Percentiles rank a stretch among this genome's conserved stretches.
Conservation (phyloP, 345 rosid species). For the Mangifera indica region DNA sequence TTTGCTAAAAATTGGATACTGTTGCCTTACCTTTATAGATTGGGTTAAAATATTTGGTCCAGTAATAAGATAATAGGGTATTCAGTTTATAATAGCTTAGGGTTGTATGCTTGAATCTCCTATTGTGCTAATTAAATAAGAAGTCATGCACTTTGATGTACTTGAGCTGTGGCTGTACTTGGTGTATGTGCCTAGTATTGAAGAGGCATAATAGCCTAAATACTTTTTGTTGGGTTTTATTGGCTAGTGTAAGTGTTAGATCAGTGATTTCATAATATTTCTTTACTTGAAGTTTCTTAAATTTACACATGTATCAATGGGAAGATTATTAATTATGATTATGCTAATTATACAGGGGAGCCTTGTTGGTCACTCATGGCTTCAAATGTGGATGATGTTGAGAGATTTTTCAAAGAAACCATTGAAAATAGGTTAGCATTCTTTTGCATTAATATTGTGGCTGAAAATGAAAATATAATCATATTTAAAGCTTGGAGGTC, state of each 20-base stretch:
- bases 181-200: neutral
- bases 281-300: neutral
- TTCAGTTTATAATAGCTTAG: no score
- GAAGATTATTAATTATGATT: slow-evolving; percentile 12
- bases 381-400: slow-evolving; percentile 62
- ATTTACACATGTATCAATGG: slow-evolving; percentile 5
- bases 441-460: slow-evolving; percentile 18
- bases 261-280: neutral
- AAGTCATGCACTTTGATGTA: neutral
- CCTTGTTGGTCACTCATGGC: slow-evolving; percentile 75
- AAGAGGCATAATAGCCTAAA: neutral
- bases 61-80: no score
- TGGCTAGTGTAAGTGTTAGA: neutral
- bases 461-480: neutral
- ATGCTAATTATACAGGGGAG: slow-evolving; percentile 56
- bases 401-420: slow-evolving; percentile 80
- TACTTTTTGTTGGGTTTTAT: neutral
- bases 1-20: no score
- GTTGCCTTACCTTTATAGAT: no score
- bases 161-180: neutral
- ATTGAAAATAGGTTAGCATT: slow-evolving; percentile 74
- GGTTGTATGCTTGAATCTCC: neutral
- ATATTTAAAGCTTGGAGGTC: neutral
- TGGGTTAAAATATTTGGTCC: no score
- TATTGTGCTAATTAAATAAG: neutral